Base-by-base conservation (phyloP, 2,329 filamentous ascomycete genomes). In the Rutstroemia sp. region DNA sequence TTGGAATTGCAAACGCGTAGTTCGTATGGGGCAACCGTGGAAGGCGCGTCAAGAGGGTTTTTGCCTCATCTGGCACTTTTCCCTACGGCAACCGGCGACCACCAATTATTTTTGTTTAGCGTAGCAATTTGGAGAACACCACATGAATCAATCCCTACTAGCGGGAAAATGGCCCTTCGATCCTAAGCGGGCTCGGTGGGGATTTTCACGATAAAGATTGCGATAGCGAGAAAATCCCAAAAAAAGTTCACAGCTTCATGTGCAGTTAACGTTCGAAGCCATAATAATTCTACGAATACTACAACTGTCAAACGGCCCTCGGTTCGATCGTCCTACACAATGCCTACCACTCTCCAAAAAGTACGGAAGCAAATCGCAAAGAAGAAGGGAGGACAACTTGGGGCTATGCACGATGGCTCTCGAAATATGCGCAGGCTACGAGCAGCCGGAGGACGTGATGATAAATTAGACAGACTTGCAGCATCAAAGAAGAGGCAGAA, bases 291-390 rank as follows among this genome's bases (percentile, higher is more conserved):
- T 10, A 25, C 23, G 19, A 38, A 25, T 4, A 25, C 4, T 21
- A 37, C 8, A 6, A 49, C 10, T 9, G 10, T 34, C 30, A 34
- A 34, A 5, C 30, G 30, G 30, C 30, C 30, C 12, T 34, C 10
- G 9, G 12, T 12, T 34, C 30, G 10, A 34, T 14, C 6, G 21
- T 21, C 10, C 14, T 41, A 30, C 53, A 45, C 19, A 27, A 95
- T 95, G 91, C 81, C 89, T 14, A 87, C 84, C 69, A 82, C 86
- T 46, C 74, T 96, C 6, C 76, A 83, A 61, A 97, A 96, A 71
- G 88, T 94, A 19, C 83, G 88, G 61, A 97, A 97, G 75, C 84
- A 90, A 62, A 92, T 97, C 62, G 77, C 84, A 37, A 96, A 95
- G 76, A 96, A 96, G 79, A 84, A 87, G 63, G 83, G 84, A 62